Conservation (phyloP, 2,329 filamentous ascomycete genomes). For the Knoxdaviesia capensis region DNA sequence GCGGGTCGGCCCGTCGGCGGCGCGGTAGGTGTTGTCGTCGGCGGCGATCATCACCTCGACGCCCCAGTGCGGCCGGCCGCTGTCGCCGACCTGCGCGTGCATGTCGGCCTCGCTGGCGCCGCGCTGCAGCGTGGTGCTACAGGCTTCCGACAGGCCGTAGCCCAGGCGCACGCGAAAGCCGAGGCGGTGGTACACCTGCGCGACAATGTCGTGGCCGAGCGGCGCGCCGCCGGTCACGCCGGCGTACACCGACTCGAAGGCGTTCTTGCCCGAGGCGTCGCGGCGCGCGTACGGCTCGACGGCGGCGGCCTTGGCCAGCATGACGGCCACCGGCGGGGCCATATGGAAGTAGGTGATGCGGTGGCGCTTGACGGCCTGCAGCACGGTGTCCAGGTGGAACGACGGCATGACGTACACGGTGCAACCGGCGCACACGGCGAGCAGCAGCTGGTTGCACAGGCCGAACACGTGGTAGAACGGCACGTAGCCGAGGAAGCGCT, state of each 20-base stretch:
- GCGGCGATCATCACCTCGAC: constrained; percentile 46
- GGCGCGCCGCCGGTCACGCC: constrained; percentile 46
- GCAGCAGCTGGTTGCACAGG: constrained; percentile 34
- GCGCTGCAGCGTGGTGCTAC: constrained; percentile 41
- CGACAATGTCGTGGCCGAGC: constrained; percentile 29
- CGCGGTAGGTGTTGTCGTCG: constrained; percentile 12
- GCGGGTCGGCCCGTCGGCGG: constrained; percentile 10
- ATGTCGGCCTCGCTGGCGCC: constrained; percentile 27
- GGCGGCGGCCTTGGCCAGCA: constrained; percentile 47
- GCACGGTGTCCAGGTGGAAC: constrained; percentile 46
- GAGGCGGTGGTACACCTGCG: constrained; percentile 38
- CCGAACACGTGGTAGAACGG: constrained; percentile 51
- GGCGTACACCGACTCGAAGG: constrained; percentile 33
- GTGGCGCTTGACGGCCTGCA: constrained; percentile 39
- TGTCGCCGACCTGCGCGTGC: constrained; percentile 33
- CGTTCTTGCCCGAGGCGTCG: constrained; percentile 19
- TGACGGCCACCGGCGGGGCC: constrained; percentile 51
- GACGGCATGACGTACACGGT: constrained; percentile 50
- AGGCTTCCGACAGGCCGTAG: constrained; percentile 58
- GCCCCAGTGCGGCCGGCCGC: constrained; percentile 43
- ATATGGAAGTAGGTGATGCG: constrained; percentile 44
- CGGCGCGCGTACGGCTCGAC: constrained; percentile 39
- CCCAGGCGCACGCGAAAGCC: constrained; percentile 35
- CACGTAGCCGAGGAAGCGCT: constrained; percentile 38
- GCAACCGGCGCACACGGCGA: constrained; percentile 28